Evolutionary conservation across 257 asterid species (phyloP), one percentile per base, ranked within the genome.

Genomic region (Nicotiana obtusifolia): DNA sequence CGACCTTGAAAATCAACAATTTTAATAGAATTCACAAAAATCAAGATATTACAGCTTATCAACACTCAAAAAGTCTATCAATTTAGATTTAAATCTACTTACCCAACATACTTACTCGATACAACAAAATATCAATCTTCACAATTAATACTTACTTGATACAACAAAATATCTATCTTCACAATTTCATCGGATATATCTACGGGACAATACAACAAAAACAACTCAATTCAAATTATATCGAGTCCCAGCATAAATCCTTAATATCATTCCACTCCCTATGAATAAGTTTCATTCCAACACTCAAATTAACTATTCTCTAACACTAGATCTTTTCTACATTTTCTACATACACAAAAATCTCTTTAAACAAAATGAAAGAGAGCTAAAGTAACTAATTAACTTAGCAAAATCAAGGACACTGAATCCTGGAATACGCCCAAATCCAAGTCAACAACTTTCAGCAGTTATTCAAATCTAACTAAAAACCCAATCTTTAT

Each of bases 361-460:
- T 7, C 2, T 75, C 62, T 24, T 8, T 5, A 47, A 44, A 10
- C 16, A 35, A 61, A 7, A 37, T 5, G 49, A 41, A 47, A 64
- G 16, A 20, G 57, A 80, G 57, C 64, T 22, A 64, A 47, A 64
- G 77, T 20, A 4, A 44, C 41, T 52, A 71, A 71, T 28, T 30
- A 80, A 64, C 49, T 80, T 8, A 17, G 47, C 75, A 65, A 24
- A 61, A 15, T 28, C 31, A 30, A 73, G 41, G 20, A n/a, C 65
- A 49, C 77, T 80, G 15, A 65, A 24, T 47, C 61, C 15, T 80
- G 66, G 22, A 30, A 65, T 56, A 65, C 52, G 53, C 62, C 49
- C 83, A 80, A 80, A 28, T 69, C 14, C 64, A 80, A 80, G 83
- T 80, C 77, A 80, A 65, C 73, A 69, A 80, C 19, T 80, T 65